Evolutionary conservation across 768 basidiomycete species (phyloP).

Genomic region (Sporobolomyces roseus): DNA sequence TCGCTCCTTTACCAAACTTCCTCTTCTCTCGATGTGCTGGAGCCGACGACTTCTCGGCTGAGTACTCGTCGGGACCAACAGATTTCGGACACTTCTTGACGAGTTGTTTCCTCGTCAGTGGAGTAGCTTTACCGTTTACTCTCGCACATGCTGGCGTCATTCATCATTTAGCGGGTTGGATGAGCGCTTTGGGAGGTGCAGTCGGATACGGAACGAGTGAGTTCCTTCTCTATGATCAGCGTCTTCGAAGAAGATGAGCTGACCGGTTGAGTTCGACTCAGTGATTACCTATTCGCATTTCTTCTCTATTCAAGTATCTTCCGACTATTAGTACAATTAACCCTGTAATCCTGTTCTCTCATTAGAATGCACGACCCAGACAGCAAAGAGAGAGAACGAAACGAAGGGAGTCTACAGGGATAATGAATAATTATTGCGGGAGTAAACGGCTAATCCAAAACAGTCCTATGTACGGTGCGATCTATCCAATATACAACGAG

Average conservation of each 20-base stretch:
- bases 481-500: no score
- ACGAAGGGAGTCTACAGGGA: no score
- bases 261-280: background rate
- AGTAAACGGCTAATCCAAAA: no score
- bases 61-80: constrained; percentile 57
- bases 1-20: constrained; percentile 93
- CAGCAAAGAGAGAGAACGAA: no score
- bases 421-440: no score
- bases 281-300: constrained; percentile 42
- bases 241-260: background rate
- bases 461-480: no score
- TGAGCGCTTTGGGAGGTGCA: constrained; percentile 92
- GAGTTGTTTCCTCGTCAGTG: constrained; percentile 80
- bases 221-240: background rate
- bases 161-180: constrained; percentile 72
- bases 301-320: constrained; percentile 36
- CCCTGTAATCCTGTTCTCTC: no score
- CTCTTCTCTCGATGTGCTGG: constrained; percentile 83
- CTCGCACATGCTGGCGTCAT: constrained; percentile 89
- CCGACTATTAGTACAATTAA: no score
- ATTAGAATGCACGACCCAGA: no score
- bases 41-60: constrained; percentile 76
- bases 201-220: constrained; percentile 44
- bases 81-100: constrained; percentile 96
- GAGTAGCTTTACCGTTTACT: constrained; percentile 86